Conservation (phyloP, 2,329 filamentous ascomycete genomes). For the Colletotrichum musae region DNA sequence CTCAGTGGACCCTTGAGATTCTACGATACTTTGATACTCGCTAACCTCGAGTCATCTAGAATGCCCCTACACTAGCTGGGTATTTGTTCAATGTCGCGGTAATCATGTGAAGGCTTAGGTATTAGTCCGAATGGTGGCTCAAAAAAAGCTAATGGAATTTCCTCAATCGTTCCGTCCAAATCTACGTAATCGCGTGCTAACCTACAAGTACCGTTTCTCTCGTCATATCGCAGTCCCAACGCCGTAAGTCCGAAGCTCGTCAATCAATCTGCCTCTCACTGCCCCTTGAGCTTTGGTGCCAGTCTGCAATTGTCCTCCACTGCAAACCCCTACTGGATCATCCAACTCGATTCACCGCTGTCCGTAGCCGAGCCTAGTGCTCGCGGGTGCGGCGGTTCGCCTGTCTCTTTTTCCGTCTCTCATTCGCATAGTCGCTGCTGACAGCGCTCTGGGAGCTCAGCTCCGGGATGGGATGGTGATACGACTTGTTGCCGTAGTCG, state of each 20-base stretch:
- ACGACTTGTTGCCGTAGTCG: slow-evolving; percentile 71
- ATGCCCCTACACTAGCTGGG: no score
- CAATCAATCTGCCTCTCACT: slow-evolving; percentile 4
- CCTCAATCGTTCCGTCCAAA: slow-evolving; percentile 18
- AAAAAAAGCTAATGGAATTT: not conserved
- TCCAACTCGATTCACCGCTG: not conserved
- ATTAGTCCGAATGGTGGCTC: no score
- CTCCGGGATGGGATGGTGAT: slow-evolving; percentile 69
- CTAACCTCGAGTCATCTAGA: no score
- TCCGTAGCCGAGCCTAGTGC: slow-evolving; percentile 7
- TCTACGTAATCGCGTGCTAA: slow-evolving; percentile 36
- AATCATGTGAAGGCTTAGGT: no score
- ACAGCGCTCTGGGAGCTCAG: slow-evolving; percentile 53
- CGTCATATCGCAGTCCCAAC: slow-evolving; percentile 23
- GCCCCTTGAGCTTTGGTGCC: not conserved
- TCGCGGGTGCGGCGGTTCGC: slow-evolving; percentile 47
- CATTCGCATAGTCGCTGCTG: slow-evolving; percentile 57
- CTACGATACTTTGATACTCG: not conserved
- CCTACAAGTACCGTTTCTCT: slow-evolving; percentile 24
- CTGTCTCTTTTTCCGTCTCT: slow-evolving; percentile 59
- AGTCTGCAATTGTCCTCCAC: not conserved
- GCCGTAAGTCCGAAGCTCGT: slow-evolving; percentile 26
- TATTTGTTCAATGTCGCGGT: no score
- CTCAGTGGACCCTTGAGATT: not conserved
- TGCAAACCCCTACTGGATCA: not conserved